Base-by-base conservation (phyloP, 2,329 filamentous ascomycete genomes). In the Colletotrichum tropicicola region DNA sequence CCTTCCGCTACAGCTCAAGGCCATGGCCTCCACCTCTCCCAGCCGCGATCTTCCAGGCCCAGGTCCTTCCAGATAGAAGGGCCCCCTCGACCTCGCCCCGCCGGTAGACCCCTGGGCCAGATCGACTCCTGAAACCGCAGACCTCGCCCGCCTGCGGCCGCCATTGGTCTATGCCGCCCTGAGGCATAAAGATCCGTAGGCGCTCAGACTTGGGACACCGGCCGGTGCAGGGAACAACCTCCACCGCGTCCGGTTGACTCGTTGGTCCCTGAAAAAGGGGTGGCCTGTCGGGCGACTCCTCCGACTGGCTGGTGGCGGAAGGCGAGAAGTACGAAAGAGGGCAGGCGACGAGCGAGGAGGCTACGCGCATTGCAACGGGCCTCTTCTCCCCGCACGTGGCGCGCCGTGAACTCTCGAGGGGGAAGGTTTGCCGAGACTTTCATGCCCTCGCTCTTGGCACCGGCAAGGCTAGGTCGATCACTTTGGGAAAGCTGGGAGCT, bases 121-220 rank as follows among this genome's bases (percentile, higher is more conserved):
- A 68, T 68, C 52, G 60, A 67, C 67, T 67, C 41, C 65, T 68
- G 67, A 68, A 68, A 68, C 67, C 13, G 51, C 65, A 64, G 19
- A 54, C 51, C 58, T 59, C 67, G 58, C 28, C 59, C 52, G 51
- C 32, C 48, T 59, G 59, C 30, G 48, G 30, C 47, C 37, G 39
- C 48, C 53, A 66, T 63, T 66, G 63, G 59, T 54, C 39, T 30
- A 66, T 59, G 47, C 59, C 41, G 39, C 59, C 52, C 27, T 66
- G 63, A 64, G 63, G 63, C 63, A 66, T 66, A 66, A 66, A 66
- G 52, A 59, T 64, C 59, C 23, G 53, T 58, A 57, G 51, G 32
- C 59, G 63, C 63, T 64, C 63, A 66, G 63, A 66, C 63, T 54
- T 64, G 39, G 63, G 43, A 52, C 45, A 53, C 45, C 63, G 47